Evolutionary conservation across 1,284 basidiomycete species (phyloP), one percentile per base, ranked within the genome.

Genomic region (Malassezia furfur): DNA sequence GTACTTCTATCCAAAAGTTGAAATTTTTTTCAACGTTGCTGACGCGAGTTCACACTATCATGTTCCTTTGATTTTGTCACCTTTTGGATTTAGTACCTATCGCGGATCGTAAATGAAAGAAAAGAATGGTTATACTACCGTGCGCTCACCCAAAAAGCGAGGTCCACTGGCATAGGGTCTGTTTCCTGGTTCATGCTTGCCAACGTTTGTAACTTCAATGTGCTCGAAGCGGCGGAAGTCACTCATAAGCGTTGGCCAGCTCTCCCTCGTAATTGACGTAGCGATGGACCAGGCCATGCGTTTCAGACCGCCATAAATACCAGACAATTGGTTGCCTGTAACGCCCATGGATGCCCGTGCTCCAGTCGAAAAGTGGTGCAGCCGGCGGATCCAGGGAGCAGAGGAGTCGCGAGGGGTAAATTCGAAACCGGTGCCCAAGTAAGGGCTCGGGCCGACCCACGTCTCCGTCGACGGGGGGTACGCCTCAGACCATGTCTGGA

Each of bases 281-380:
- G 50, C 41, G 15, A 52, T 52, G 7, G 50, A 52, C 50, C 50
- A 52, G 8, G 50, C 50, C 32, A 52, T 45, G 9, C 50, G 41
- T 31, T 52, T 52, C 8, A 52, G 34, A 10, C 50, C 50, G 3
- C 50, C 50, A 19, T 52, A 52, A 31, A 52, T 52, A 11, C 50
- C 50, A 19, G 50, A 52, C 10, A 52, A 31, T 25, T 52, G 50
- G n/a, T 52, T 52, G 5, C 50, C 50, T 12, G 50, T 52, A 3
- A 52, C 43, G 17, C 50, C 50, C 50, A 52, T 52, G 3, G 50
- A 52, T 4, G 41, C 43, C 3, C 50, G 50, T 7, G 50, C 50
- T 25, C 50, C 50, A 7, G 50, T 52, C 2, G 50, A 52, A 31
- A 52, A 52, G 30, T 52, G 50, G 31, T 52, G 50, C 8, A 52